A percentile compares a stretch with the other conserved stretches of the same genome.
Evolutionary conservation across 73 alveolate genomes (phyloP).

Genomic region (Paramecium bursaria): DNA sequence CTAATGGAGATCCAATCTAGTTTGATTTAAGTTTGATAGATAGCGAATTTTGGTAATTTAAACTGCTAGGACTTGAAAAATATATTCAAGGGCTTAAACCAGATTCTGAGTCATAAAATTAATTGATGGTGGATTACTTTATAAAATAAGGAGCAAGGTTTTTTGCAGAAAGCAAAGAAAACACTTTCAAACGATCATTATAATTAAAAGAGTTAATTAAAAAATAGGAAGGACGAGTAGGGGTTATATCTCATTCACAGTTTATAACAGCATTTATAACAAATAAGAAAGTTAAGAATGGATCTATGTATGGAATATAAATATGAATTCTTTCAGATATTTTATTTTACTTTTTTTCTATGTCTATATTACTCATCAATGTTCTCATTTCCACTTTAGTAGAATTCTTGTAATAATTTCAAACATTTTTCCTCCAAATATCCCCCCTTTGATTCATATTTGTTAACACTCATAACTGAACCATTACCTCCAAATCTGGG

Average conservation of each 20-base stretch:
- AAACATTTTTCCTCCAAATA: slow-evolving; percentile 84
- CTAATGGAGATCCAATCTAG: not conserved
- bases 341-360: slow-evolving; percentile 73
- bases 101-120: not conserved
- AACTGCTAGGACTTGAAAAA: not conserved
- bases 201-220: not conserved
- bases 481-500: slow-evolving; percentile 98
- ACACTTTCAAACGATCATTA: not conserved
- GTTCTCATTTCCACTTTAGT: slow-evolving; percentile 89
- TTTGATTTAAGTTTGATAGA: slow-evolving; percentile 8
- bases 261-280: not conserved
- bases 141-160: slow-evolving; percentile 11
- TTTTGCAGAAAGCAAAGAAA: not conserved
- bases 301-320: too few relatives aligned
- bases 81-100: not conserved
- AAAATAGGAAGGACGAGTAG: not conserved
- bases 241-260: slow-evolving; percentile 45
- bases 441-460: slow-evolving; percentile 81
- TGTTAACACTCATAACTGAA: slow-evolving; percentile 78
- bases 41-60: slow-evolving; percentile 45
- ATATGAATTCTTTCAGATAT: too few relatives aligned
- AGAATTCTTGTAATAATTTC: slow-evolving; percentile 82
- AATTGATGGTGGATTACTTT: slow-evolving; percentile 7
- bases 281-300: too few relatives aligned
- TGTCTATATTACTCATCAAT: slow-evolving; percentile 91